Conservation (phyloP, 2,329 filamentous ascomycete species). For the Cladophialophora bantiana region DNA sequence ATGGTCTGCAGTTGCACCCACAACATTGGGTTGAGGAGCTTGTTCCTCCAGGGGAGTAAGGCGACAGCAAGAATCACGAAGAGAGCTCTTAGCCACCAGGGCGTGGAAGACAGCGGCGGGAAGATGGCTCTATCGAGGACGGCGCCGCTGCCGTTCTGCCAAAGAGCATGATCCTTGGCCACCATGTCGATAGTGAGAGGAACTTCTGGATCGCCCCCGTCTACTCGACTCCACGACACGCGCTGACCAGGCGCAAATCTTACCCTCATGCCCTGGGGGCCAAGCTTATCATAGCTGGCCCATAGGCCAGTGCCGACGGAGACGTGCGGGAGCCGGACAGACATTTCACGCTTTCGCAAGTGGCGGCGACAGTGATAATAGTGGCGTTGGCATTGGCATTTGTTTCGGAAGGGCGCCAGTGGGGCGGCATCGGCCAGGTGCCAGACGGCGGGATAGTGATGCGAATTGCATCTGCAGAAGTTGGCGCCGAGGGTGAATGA, state of each 20-base stretch:
- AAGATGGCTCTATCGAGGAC: neutral
- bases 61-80: neutral
- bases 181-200: neutral
- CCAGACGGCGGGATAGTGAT: neutral
- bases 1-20: conserved; percentile 3
- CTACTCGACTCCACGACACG: neutral
- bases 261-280: neutral
- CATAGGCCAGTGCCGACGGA: neutral
- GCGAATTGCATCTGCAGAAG: neutral
- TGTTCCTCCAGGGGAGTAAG: neutral
- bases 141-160: neutral
- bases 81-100: neutral
- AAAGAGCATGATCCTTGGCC: neutral
- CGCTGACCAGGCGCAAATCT: neutral
- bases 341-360: neutral
- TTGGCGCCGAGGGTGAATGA: neutral
- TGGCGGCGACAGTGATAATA: neutral
- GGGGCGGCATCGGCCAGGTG: neutral
- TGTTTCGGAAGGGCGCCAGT: neutral
- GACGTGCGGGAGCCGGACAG: neutral
- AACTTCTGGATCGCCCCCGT: neutral
- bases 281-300: neutral
- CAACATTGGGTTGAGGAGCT: neutral
- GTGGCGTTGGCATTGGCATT: neutral
- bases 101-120: neutral